A percentile compares a stretch with the other conserved stretches of the same genome.
Conservation (phyloP, 2,329 filamentous ascomycete species). For the Ramularia collo-cygni region DNA sequence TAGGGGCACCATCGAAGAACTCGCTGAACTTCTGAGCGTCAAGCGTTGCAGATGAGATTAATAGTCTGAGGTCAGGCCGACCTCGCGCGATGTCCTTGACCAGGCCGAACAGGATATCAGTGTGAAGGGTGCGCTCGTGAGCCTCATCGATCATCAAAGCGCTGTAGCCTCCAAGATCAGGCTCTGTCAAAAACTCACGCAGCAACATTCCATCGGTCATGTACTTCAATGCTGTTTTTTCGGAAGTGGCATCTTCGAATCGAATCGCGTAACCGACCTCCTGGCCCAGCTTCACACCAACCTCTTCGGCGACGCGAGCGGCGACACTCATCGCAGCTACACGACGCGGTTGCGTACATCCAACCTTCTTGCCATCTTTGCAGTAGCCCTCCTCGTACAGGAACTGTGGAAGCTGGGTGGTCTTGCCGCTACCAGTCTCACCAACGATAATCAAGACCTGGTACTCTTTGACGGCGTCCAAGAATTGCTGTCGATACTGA, state of each 20-base stretch:
- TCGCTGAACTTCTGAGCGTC: conserved; percentile 86
- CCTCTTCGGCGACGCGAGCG: conserved; percentile 90
- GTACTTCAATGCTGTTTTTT: conserved; percentile 89
- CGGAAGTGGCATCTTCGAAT: conserved; percentile 86
- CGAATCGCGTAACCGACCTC: conserved; percentile 93
- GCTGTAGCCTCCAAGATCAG: conserved; percentile 73
- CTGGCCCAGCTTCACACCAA: conserved; percentile 80
- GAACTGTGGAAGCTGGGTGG: conserved; percentile 91
- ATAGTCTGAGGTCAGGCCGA: conserved; percentile 75
- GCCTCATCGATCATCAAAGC: conserved; percentile 96
- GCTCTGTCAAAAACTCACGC: conserved; percentile 82
- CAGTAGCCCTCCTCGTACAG: conserved; percentile 87
- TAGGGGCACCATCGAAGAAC: conserved; percentile 88
- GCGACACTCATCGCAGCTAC: conserved; percentile 97
- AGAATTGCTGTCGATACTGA: conserved; percentile 74
- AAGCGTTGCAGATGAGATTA: conserved; percentile 92
- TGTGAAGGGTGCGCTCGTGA: conserved; percentile 86
- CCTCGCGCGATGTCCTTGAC: conserved; percentile 82
- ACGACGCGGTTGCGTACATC: conserved; percentile 87
- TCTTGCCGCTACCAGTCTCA: conserved; percentile 93
- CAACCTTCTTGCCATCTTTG: conserved; percentile 74
- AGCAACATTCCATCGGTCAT: conserved; percentile 97
- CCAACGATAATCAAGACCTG: conserved; percentile 89
- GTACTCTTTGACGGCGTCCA: conserved; percentile 77
- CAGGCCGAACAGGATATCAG: conserved; percentile 81